These are phyloP conservation scores for Blumeriella jaapii DNA, from an alignment of 2,329 filamentous ascomycete species.

Conservation along the genomic window DNA sequence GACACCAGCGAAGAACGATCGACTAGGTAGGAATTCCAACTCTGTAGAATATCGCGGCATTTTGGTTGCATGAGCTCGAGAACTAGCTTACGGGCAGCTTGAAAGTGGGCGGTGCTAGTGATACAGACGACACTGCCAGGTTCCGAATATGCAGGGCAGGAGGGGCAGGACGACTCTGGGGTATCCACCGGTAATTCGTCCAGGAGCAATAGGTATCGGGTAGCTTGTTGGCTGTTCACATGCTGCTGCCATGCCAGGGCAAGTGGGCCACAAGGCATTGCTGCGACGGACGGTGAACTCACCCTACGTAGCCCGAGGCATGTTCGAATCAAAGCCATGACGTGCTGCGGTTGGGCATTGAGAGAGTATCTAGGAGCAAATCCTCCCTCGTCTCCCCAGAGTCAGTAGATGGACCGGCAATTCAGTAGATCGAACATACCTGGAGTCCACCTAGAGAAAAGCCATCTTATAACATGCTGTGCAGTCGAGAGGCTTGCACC, in stretches of 20 bases:
- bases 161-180: conserved; percentile 8
- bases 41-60: conserved; percentile 18
- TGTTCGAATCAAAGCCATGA: conserved; percentile 57
- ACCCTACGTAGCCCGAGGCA: conserved; percentile 45
- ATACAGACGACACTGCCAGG: conserved; percentile 8
- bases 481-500: conserved; percentile 55
- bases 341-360: conserved; percentile 52
- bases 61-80: conserved; percentile 25
- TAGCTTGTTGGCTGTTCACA: conserved; percentile 31
- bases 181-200: conserved; percentile 18
- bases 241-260: conserved; percentile 26
- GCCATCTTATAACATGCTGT: conserved; percentile 68
- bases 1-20: conserved; percentile 21
- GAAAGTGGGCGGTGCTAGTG: conserved; percentile 22
- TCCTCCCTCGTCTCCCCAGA: conserved; percentile 46
- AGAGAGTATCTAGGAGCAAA: conserved; percentile 54
- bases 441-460: conserved; percentile 72
- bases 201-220: conserved; percentile 45
- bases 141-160: conserved; percentile 15
- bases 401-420: conserved; percentile 3
- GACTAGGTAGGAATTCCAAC: conserved; percentile 18
- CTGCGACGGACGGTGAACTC: conserved; percentile 3
- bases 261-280: conserved; percentile 19
- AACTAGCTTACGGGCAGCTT: conserved; percentile 21
- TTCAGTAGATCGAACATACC: conserved; percentile 38